phyloP scores from a whole-genome alignment of 2,329 filamentous ascomycete genomes.

The Penicillium oxalicum region DNA sequence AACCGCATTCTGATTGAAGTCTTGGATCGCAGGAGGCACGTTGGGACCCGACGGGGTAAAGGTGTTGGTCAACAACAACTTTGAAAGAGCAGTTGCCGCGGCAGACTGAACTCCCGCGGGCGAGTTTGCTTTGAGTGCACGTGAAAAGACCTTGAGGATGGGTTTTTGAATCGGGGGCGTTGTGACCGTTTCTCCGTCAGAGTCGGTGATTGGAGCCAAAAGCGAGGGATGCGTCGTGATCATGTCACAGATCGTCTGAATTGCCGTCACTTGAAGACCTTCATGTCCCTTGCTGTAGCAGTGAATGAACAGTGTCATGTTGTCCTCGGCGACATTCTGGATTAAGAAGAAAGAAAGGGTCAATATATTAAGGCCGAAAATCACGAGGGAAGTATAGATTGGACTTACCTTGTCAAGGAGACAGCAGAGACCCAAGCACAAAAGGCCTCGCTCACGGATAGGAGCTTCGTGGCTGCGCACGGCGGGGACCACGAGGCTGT shows the following conservation, averaged over 20 bases:
- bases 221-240: conserved; percentile 81
- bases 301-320: conserved; percentile 87
- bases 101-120: conserved; percentile 71
- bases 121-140: conserved; percentile 67
- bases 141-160: conserved; percentile 78
- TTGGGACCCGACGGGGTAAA: conserved; percentile 49
- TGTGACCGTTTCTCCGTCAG: conserved; percentile 46
- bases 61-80: conserved; percentile 74
- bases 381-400: not conserved
- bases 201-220: conserved; percentile 51
- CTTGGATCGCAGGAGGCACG: conserved; percentile 46
- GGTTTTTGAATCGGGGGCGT: conserved; percentile 50
- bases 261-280: conserved; percentile 76
- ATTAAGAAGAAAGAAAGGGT: conserved; percentile 5
- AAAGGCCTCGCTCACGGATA: conserved; percentile 80
- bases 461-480: conserved; percentile 89
- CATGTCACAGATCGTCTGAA: conserved; percentile 91
- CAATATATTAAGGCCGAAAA: conserved; percentile 5
- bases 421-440: conserved; percentile 86
- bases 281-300: conserved; percentile 93
- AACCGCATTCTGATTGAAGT: conserved; percentile 51
- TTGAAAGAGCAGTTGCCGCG: conserved; percentile 74
- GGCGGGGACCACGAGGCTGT: conserved; percentile 91
- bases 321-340: conserved; percentile 78
- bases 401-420: conserved; percentile 68